These are phyloP conservation scores for Chaetomium olivaceum DNA, from an alignment of 2,329 filamentous ascomycete genomes.

Conservation along the genomic window DNA sequence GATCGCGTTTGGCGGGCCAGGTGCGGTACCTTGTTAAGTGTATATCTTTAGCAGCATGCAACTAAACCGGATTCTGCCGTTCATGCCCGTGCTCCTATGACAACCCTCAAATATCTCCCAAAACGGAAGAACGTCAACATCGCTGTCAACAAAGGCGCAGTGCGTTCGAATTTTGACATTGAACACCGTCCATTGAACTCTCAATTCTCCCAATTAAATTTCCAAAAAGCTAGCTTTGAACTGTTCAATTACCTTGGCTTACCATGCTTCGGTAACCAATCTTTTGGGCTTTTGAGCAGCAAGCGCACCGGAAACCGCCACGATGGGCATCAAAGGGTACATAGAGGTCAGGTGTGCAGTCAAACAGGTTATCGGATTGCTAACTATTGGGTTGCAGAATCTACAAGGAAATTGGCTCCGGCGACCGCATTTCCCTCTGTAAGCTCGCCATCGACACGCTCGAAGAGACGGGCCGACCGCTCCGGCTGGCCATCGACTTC, in stretches of 20 bases:
- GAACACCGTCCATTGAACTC: not conserved
- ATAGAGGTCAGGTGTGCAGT: conserved; percentile 9
- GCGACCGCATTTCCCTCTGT: conserved; percentile 75
- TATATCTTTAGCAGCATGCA: conserved; percentile 13
- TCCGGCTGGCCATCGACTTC: conserved; percentile 89
- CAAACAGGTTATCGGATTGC: not conserved
- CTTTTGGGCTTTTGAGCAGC: not conserved
- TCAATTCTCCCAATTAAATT: not conserved
- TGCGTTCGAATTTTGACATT: not conserved
- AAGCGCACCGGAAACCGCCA: conserved; percentile 15
- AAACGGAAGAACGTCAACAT: conserved; percentile 38
- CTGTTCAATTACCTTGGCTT: not conserved
- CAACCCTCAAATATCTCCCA: conserved; percentile 28
- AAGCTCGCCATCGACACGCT: conserved; percentile 80
- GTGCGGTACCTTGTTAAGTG: conserved; percentile 3
- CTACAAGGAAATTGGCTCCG: conserved; percentile 83
- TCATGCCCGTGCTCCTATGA: conserved; percentile 13
- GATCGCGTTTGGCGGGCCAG: not conserved
- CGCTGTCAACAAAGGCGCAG: conserved; percentile 12
- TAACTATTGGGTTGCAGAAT: conserved; percentile 58
- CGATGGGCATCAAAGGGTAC: conserved; percentile 69
- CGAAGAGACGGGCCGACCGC: conserved; percentile 66
- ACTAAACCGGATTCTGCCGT: not conserved
- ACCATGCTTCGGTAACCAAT: not conserved
- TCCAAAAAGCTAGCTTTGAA: not conserved